phyloP scores from a whole-genome alignment of 495 filamentous ascomycete genomes.

The Aspergillus carlsbadensis region DNA sequence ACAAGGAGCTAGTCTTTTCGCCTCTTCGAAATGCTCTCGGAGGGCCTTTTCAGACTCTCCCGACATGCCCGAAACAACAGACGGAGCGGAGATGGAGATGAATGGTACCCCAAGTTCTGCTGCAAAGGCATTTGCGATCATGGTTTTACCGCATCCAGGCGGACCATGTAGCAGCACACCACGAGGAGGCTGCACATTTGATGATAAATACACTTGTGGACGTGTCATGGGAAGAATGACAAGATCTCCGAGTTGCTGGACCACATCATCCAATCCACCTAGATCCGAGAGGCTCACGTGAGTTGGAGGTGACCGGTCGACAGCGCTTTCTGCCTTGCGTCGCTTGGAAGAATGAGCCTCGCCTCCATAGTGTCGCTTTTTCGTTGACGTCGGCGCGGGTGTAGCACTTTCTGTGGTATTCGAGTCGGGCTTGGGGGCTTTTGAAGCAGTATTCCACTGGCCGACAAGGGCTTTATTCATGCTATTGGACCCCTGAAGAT shows the following conservation, averaged over 20 bases:
- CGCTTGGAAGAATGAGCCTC: constrained; percentile 65
- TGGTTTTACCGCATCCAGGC: constrained; percentile 93
- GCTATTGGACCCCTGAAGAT: constrained; percentile 56
- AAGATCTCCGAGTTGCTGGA: constrained; percentile 73
- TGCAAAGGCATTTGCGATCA: constrained; percentile 88
- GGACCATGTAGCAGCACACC: constrained; percentile 91
- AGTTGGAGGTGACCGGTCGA: constrained; percentile 70
- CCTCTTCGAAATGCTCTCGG: constrained; percentile 85
- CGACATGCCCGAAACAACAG: constrained; percentile 90
- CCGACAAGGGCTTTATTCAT: constrained; percentile 75
- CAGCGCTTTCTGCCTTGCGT: constrained; percentile 54
- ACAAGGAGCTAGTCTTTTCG: constrained; percentile 83
- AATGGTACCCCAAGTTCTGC: constrained; percentile 82
- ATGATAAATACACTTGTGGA: constrained; percentile 60
- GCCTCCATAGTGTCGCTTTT: constrained; percentile 58
- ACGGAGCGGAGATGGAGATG: constrained; percentile 84
- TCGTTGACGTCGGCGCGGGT: constrained; percentile 32
- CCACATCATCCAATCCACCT: constrained; percentile 80
- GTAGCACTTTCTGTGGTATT: constrained; percentile 20
- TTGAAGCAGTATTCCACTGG: constrained; percentile 58
- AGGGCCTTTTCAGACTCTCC: constrained; percentile 96
- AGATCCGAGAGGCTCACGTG: constrained; percentile 76
- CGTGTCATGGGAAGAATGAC: constrained; percentile 79
- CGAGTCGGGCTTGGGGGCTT: constrained; percentile 35
- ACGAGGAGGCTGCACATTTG: constrained; percentile 70